These are phyloP conservation scores for Pogostemon cablin DNA, from an alignment of 257 asterid species.

Conservation along the genomic window DNA sequence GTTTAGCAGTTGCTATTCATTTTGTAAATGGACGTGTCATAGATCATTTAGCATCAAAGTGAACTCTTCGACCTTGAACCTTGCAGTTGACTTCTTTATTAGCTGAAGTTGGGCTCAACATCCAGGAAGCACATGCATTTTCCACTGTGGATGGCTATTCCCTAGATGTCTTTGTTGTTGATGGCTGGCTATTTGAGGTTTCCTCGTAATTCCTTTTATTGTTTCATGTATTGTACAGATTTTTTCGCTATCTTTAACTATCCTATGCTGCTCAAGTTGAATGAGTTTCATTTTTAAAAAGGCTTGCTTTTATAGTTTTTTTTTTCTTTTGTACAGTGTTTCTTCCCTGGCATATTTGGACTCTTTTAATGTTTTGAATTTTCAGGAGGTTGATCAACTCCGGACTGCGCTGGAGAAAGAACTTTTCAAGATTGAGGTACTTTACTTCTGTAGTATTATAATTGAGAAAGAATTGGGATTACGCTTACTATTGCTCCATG, in stretches of 20 bases:
- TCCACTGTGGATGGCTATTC: slow-evolving; percentile 96
- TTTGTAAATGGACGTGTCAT: slow-evolving; percentile 21
- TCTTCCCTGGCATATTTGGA: slow-evolving; percentile 7
- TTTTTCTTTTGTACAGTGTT: slow-evolving; percentile 20
- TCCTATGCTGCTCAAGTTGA: not conserved
- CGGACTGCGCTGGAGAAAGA: slow-evolving; percentile 65
- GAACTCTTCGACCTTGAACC: slow-evolving; percentile 37
- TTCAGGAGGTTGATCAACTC: slow-evolving; percentile 88
- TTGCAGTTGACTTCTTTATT: slow-evolving; percentile 93
- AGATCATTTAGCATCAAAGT: slow-evolving; percentile 15
- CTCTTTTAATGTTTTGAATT: slow-evolving; percentile 20
- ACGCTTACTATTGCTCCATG: slow-evolving; percentile 20
- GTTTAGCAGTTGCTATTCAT: slow-evolving; percentile 7
- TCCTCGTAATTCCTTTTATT: slow-evolving; percentile 15
- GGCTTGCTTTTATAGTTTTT: not conserved
- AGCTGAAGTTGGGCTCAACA: slow-evolving; percentile 91
- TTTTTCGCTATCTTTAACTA: slow-evolving; percentile 21
- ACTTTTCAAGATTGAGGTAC: slow-evolving; percentile 76
- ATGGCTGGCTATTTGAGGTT: slow-evolving; percentile 98
- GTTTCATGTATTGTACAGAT: slow-evolving; percentile 7
- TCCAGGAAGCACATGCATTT: slow-evolving; percentile 98
- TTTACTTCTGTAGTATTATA: slow-evolving; percentile 26
- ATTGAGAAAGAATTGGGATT: slow-evolving; percentile 25
- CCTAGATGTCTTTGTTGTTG: slow-evolving; percentile 95
- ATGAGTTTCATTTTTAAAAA: not conserved